phyloP scores from a whole-genome alignment of 2,329 filamentous ascomycete species.

The Zalaria obscura region DNA sequence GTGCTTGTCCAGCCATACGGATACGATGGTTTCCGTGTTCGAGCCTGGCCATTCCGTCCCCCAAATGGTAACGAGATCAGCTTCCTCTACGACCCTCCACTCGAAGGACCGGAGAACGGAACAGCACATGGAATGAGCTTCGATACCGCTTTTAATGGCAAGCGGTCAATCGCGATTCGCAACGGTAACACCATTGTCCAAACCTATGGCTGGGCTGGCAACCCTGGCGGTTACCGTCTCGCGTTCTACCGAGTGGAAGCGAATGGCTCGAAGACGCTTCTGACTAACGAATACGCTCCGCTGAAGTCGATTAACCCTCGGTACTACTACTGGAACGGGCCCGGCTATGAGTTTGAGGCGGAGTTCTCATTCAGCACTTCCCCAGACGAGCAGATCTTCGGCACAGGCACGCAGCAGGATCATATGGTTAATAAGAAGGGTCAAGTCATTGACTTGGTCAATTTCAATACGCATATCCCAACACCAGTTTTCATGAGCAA shows the following conservation, averaged over 20 bases:
- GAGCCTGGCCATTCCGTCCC: constrained; percentile 24
- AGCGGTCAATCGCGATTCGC: constrained; percentile 14
- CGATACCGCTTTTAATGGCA: constrained; percentile 19
- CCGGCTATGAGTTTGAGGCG: constrained; percentile 21
- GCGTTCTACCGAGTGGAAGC: constrained; percentile 21
- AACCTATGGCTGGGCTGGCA: constrained; percentile 14
- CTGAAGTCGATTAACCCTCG: constrained; percentile 21
- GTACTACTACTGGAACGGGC: constrained; percentile 21
- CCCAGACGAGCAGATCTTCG: constrained; percentile 18
- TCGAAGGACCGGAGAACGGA: constrained; percentile 22
- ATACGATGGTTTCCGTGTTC: constrained; percentile 24
- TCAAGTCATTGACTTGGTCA: constrained; percentile 15
- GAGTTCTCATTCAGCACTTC: constrained; percentile 23
- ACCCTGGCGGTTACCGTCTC: constrained; percentile 17
- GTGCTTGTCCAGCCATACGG: constrained; percentile 25
- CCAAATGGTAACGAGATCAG: constrained; percentile 21
- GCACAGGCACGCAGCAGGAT: constrained; percentile 17
- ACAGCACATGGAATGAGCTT: constrained; percentile 18
- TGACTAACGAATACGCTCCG: constrained; percentile 21
- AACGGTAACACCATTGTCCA: constrained; percentile 24
- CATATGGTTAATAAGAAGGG: constrained; percentile 19
- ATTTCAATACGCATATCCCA: constrained; percentile 18
- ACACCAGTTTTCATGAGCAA: constrained; percentile 17
- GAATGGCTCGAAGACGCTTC: constrained; percentile 20
- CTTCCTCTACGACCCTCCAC: constrained; percentile 24